phyloP scores from a whole-genome alignment of 192 early-diverging fungal species.

The Gaertneriomyces sp. region DNA sequence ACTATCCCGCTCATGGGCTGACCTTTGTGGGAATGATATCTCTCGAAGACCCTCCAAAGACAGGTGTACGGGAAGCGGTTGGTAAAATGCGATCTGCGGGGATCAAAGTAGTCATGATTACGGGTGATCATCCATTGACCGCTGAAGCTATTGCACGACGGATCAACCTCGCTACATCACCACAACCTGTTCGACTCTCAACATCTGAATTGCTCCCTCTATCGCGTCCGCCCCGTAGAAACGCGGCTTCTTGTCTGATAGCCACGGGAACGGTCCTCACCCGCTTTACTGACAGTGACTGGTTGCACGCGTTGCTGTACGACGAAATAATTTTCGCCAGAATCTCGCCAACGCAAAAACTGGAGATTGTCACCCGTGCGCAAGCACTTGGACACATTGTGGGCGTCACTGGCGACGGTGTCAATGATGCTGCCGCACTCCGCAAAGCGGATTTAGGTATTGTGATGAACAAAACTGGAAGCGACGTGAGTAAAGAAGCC shows the following conservation, averaged over 20 bases:
- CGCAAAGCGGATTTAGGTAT: slow-evolving; percentile 96
- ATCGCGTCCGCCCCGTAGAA: slow-evolving; percentile 9
- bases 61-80: slow-evolving; percentile 89
- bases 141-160: slow-evolving; percentile 88
- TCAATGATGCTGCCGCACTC: slow-evolving; percentile 91
- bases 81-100: slow-evolving; percentile 79
- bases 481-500: slow-evolving; percentile 81
- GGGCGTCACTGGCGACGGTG: slow-evolving; percentile 94
- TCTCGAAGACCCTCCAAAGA: slow-evolving; percentile 93
- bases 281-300: slow-evolving; percentile 69
- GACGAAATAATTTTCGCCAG: slow-evolving; percentile 91
- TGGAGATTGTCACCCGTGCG: slow-evolving; percentile 87
- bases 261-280: slow-evolving; percentile 76
- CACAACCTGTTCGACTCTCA: background rate
- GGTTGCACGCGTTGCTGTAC: slow-evolving; percentile 72
- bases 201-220: slow-evolving; percentile 3
- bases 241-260: slow-evolving; percentile 74
- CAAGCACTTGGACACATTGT: slow-evolving; percentile 90
- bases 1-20: slow-evolving; percentile 55
- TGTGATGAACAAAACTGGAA: slow-evolving; percentile 93
- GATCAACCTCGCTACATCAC: slow-evolving; percentile 62
- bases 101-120: slow-evolving; percentile 94
- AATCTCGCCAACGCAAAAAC: slow-evolving; percentile 88
- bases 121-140: slow-evolving; percentile 92
- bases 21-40: slow-evolving; percentile 81